Evolutionary conservation across 371 early-diverging fungal species (phyloP), one percentile per base, ranked within the genome.

Genomic region (Mucor circinelloides): DNA sequence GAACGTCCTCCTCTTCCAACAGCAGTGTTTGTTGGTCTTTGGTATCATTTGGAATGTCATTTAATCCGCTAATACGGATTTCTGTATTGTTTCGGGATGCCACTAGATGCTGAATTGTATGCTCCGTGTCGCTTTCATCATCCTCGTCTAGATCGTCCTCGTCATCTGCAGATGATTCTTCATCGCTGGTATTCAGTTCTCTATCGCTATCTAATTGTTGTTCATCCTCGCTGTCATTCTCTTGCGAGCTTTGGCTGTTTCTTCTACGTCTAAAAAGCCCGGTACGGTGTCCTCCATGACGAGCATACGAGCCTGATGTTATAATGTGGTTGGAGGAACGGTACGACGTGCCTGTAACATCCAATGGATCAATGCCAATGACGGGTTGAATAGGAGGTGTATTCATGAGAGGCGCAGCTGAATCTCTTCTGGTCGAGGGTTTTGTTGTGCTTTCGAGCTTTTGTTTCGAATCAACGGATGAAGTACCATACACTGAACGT

Each of bases 401-500:
- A 56, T 72, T 70, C 46, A 83, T 75, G 48, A 83, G 77, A 60
- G 83, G 83, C 63, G 80, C 79, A 69, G 83, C 58, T n/a, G 83
- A 83, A 64, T 78, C 76, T 63, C 83, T 44, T 67, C 81, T 68
- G 23, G 50, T 3, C 3, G 50, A 21, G 21, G 54, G 60, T 42
- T 57, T 52, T 32, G 34, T 42, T 31, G 31, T 42, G 60, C 27
- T 30, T 30, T 46, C 56, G 23, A 42, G 44, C 19, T n/a, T 42
- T 3, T 15, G 6, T 4, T 42, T 42, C 44, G 44, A 42, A 52
- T 65, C 69, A 57, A 71, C 62, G 42, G 67, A 25, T 40, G 80
- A 79, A 32, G 80, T 67, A 55, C 80, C 80, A 66, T 83, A 83
- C 44, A 64, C 73, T 59, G 76, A 70, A 55, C 76, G 69, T 67